Conservation (phyloP, 306 rosid species). For the Cicer bijugum region DNA sequence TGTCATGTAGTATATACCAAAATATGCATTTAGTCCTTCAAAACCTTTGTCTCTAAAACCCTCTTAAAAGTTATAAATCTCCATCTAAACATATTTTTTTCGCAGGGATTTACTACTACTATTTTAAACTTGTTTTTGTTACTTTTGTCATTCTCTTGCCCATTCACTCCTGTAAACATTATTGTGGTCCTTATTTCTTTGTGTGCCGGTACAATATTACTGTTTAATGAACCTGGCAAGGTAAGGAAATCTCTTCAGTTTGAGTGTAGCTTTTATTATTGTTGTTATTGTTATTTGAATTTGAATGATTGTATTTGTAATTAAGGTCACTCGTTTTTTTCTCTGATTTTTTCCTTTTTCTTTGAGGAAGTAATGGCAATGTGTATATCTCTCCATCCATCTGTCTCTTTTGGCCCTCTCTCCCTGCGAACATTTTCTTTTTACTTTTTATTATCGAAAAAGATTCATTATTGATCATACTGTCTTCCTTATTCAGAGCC, state of each 20-base stretch:
- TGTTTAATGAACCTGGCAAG: neutral
- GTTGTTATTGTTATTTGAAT: too few relatives aligned
- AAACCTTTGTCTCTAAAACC: too few relatives aligned
- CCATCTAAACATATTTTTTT: too few relatives aligned
- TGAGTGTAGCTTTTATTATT: neutral
- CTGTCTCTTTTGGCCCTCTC: neutral
- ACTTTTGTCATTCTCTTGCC: neutral
- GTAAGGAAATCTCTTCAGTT: constrained; percentile 14
- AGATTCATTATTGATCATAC: neutral
- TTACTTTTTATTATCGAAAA: constrained; percentile 6
- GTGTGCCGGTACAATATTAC: neutral
- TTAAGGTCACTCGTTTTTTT: neutral
- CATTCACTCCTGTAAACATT: constrained; percentile 9
- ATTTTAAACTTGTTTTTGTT: constrained; percentile 16
- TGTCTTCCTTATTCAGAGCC: constrained; percentile 53
- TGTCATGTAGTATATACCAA: too few relatives aligned
- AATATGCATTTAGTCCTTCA: too few relatives aligned
- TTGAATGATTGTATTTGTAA: constrained; percentile 2
- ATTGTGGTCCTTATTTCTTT: neutral
- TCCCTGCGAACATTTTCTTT: neutral
- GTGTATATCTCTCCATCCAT: constrained; percentile 2
- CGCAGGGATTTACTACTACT: neutral
- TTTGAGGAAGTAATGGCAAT: neutral
- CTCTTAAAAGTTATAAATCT: too few relatives aligned
- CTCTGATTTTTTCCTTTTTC: neutral